Evolutionary conservation across 2,329 filamentous ascomycete genomes (phyloP).

Genomic region (Graphilbum ipis-grandicollis): DNA sequence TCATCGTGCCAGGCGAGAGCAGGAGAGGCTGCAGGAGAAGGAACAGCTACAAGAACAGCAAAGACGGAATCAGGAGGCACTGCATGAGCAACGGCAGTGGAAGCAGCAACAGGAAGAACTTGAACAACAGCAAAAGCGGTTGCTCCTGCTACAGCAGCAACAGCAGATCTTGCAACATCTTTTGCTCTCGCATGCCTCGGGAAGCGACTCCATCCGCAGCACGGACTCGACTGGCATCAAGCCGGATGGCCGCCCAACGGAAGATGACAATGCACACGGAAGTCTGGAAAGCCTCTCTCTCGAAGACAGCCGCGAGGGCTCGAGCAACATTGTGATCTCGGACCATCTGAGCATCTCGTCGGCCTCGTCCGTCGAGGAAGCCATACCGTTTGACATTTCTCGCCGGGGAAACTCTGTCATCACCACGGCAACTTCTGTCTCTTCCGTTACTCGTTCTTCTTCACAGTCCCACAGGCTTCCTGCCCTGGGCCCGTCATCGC

Average conservation of each 20-base stretch:
- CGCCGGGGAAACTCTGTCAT: slow-evolving; percentile 20
- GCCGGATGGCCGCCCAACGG: no score
- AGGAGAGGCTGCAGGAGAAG: background rate
- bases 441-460: slow-evolving; percentile 16
- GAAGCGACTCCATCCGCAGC: no score
- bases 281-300: background rate
- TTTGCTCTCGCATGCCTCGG: no score
- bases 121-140: no score
- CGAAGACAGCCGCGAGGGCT: slow-evolving; percentile 8
- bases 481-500: slow-evolving; percentile 4
- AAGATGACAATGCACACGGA: slow-evolving; percentile 1
- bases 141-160: no score
- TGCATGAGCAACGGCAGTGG: background rate
- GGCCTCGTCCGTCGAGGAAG: slow-evolving; percentile 11
- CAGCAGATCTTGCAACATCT: no score
- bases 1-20: background rate
- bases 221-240: no score
- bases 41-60: slow-evolving; percentile 1
- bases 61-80: background rate
- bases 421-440: slow-evolving; percentile 23
- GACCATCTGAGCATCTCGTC: slow-evolving; percentile 15
- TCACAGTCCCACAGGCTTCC: slow-evolving; percentile 10
- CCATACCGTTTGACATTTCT: slow-evolving; percentile 14
- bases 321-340: slow-evolving; percentile 7
- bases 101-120: background rate